Base-by-base conservation (phyloP, 2,329 filamentous ascomycete species). In the Ceratocystis lukuohia region DNA sequence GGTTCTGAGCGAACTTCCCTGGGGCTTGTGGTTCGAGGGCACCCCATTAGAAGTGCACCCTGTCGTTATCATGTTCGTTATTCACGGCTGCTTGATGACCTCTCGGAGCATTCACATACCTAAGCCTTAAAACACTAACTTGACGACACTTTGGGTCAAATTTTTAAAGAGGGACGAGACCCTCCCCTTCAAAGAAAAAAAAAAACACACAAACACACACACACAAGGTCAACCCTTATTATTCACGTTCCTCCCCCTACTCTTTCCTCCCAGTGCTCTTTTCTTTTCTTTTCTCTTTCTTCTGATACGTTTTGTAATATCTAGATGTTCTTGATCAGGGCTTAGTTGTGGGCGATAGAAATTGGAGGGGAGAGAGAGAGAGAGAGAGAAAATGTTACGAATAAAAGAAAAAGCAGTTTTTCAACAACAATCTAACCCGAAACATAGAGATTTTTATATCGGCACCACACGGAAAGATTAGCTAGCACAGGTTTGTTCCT, bases 91-190 rank as follows among this genome's bases (percentile, higher is more conserved):
- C 74, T 77, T 94, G 73, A 97, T 99, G 94, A 88, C 93, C 70
- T 96, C 91, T 79, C 95, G 93, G 82, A 93, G 86, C 41, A 85
- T 99, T 72, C 90, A 94, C 74, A 91, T 99, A 70, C 94, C 94
- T 17, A 99, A 99, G 84, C 91, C 84, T 67, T 87, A 41, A 15
- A 61, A 25, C 5, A 22, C 37, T 17, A n/a, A 41, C 10, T 15
- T 15, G 5, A 15, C 37, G 37, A 41, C 37, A 15, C 37, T 10
- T 4, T 41, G 37, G 37, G 37, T 41, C 10, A 41, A 15, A 41
- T 3, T 41, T 41, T 41, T 41, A 41, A 41, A 41, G 10, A 15
- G 37, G 46, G 15, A 62, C 41, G 10, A 7, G 65, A 15, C 15
- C 41, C 62, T 48, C 17, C 37, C 25, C 41, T 50, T 4, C 22